A percentile compares a stretch with the other conserved stretches of the same genome.
phyloP scores from a whole-genome alignment of 805 yeast genomes.

The Candida sphagnicola region DNA sequence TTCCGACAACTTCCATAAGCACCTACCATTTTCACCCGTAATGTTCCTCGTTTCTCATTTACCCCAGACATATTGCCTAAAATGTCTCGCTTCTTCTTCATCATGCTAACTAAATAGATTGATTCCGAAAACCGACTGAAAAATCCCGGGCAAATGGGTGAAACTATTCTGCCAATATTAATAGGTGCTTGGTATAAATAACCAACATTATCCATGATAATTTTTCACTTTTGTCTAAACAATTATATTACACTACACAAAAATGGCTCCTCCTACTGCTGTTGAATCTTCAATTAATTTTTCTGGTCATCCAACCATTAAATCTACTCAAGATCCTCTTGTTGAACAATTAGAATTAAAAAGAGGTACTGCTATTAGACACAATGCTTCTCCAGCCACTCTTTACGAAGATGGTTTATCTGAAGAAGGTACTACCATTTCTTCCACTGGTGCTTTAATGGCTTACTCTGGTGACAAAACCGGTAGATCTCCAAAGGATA shows the following conservation, averaged over 20 bases:
- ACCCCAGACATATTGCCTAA: constrained; percentile 1
- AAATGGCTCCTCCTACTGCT: constrained; percentile 44
- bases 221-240: background rate
- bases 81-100: background rate
- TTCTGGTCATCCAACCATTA: constrained; percentile 36
- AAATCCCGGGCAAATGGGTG: background rate
- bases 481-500: constrained; percentile 98
- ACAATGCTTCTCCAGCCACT: constrained; percentile 90
- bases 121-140: constrained; percentile 1
- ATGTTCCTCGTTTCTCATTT: background rate
- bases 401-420: constrained; percentile 91
- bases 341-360: constrained; percentile 44
- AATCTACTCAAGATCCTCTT: constrained; percentile 37
- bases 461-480: constrained; percentile 96
- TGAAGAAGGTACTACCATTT: constrained; percentile 87
- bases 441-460: constrained; percentile 90
- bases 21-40: background rate
- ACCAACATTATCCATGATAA: background rate
- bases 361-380: constrained; percentile 67
- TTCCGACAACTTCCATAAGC: background rate
- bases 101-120: background rate
- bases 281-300: constrained; percentile 42
- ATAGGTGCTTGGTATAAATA: constrained; percentile 1
- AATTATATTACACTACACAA: background rate
- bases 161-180: background rate